Evolutionary conservation across 202 grass and related monocot genomes (phyloP), one percentile per base, ranked within the genome.

Genomic region (Musa balbisiana): DNA sequence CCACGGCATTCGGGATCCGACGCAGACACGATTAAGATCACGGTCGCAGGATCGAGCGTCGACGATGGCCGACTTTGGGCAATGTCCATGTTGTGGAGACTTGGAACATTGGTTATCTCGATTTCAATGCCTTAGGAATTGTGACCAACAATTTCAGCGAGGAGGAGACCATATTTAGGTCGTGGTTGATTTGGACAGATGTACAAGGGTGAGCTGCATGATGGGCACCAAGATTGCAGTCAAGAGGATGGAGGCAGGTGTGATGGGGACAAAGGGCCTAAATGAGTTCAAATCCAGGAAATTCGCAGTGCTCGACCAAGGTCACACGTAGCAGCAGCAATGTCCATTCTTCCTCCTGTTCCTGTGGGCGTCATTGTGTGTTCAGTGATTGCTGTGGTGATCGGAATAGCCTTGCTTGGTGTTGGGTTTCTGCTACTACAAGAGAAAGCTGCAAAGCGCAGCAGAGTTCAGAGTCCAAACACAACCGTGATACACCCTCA

Each of bases 151-250:
- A 97, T 67, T 97, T 97, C 78, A 92, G 90, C 24, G 80, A 89
- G 81, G 86, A 91, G 13, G 93, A 97, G 13, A 97, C 93, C 67
- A 83, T 97, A 55, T n/a, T 80, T 97, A 52, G 93, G 93, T 22
- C 86, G 90, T 33, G 93, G 93, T 68, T 90, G 93, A 0, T 97
- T 97, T n/a, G 93, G 93, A 91, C 84, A 14, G 93, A n/a, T 93
- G 55, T 97, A 97, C 79, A 97, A 93, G 75, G 93, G 93, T 12
- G 93, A 97, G 79, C 89, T 97, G 69, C 93, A 97, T 43, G 93
- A 97, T 0, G n/a, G 93, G 93, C 54, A 97, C 90, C 12, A 97
- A 97, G 83, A 97, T 97, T 80, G 93, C 88, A 19, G 93, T 97
- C 25, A 97, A 97, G 78, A 81, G 93, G 53, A 97, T 97, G 93